phyloP scores from a whole-genome alignment of 768 basidiomycete species.

The Suillus alpinus region DNA sequence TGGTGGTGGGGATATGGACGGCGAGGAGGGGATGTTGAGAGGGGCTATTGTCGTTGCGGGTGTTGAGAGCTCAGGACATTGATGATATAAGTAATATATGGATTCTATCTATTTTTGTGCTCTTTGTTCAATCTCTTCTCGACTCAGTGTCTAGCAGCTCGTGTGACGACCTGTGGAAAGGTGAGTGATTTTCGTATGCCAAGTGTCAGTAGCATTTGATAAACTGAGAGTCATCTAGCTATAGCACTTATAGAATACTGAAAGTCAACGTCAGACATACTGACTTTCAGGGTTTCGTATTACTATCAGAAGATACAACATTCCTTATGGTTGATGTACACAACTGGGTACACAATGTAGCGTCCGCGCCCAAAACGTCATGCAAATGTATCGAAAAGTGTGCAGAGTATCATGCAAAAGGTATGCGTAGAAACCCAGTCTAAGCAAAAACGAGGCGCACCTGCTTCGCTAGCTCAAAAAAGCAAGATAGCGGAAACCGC shows the following conservation, averaged over 20 bases:
- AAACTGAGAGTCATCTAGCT: not conserved
- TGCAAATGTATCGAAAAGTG: not conserved
- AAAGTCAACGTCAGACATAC: no score
- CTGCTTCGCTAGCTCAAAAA: constrained; percentile 3
- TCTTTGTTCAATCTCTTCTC: not conserved
- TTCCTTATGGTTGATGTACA: not conserved
- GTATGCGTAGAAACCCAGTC: no score
- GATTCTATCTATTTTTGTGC: not conserved
- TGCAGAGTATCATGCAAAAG: not conserved
- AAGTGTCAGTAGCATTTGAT: not conserved
- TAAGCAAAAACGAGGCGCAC: not conserved
- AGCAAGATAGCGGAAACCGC: not conserved
- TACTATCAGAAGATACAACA: no score
- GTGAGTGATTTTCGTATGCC: not conserved
- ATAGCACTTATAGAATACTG: no score
- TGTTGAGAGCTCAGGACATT: not conserved
- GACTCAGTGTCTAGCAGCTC: not conserved
- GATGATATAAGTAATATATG: not conserved
- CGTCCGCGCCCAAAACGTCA: not conserved
- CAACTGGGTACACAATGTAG: no score
- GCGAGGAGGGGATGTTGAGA: constrained; percentile 7
- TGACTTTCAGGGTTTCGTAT: no score
- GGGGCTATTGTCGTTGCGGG: not conserved
- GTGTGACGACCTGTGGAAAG: not conserved
- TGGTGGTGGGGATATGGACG: not conserved